Conservation (phyloP, 163 green algal species). For the Chlorella variabilis region DNA sequence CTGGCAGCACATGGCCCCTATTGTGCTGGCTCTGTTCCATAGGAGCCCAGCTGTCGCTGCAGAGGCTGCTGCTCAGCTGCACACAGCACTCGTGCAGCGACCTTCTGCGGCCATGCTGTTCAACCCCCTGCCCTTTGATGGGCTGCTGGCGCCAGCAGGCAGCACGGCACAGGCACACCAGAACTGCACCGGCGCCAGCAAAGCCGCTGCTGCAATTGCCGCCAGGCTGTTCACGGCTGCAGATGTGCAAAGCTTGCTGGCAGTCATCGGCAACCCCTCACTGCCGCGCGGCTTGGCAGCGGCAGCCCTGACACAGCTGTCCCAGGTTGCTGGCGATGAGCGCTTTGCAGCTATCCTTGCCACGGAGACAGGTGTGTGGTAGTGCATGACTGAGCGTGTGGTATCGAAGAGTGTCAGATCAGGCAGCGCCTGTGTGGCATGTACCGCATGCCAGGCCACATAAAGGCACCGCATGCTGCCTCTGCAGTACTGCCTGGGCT, state of each 20-base stretch:
- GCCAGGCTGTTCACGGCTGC: conserved; percentile 17
- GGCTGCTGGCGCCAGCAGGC: conserved; percentile 1
- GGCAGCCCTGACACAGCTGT: conserved; percentile 11
- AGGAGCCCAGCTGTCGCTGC: not conserved
- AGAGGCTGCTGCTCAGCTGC: conserved; percentile 4
- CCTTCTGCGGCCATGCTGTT: not conserved
- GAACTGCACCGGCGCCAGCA: not conserved
- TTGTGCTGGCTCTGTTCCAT: conserved; percentile 10
- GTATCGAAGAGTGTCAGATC: no score
- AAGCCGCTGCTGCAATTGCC: not conserved
- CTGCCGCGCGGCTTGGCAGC: conserved; percentile 2
- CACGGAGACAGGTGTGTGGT: not conserved
- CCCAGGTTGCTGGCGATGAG: not conserved
- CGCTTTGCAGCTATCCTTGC: not conserved
- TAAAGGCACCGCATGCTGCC: no score
- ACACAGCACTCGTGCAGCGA: not conserved
- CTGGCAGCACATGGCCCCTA: not conserved
- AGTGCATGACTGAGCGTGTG: not conserved
- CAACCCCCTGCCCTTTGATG: conserved; percentile 13
- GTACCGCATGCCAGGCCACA: no score
- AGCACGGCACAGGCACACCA: not conserved
- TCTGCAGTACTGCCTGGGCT: conserved; percentile 12
- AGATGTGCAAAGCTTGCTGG: conserved; percentile 20
- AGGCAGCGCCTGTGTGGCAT: no score
- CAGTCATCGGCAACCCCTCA: not conserved